phyloP scores from a whole-genome alignment of 2,329 filamentous ascomycete species.

The Colletotrichum echinochloae region DNA sequence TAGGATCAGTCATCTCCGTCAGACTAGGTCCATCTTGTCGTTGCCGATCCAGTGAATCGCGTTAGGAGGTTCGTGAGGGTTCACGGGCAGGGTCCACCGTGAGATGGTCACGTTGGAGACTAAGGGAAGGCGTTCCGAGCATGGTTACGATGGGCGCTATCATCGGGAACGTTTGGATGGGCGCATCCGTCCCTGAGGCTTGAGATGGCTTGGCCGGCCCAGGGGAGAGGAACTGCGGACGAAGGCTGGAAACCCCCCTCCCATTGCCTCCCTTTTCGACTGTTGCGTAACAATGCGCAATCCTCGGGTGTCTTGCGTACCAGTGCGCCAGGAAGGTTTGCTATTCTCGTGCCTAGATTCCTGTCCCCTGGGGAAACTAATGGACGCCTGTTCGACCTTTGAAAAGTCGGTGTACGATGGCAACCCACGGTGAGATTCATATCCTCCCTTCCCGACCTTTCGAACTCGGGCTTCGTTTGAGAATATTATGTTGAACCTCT shows the following conservation, averaged over 20 bases:
- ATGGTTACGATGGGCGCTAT: conserved; percentile 4
- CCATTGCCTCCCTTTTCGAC: background rate
- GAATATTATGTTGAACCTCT: background rate
- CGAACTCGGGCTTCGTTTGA: background rate
- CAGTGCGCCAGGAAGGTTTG: background rate
- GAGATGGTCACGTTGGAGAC: background rate
- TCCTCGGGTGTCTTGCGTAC: background rate
- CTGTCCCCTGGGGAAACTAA: background rate
- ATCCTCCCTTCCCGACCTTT: background rate
- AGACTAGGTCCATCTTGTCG: background rate
- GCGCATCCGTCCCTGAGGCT: background rate
- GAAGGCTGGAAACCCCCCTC: conserved; percentile 4
- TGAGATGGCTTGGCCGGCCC: background rate
- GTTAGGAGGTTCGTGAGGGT: background rate
- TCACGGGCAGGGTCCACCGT: background rate
- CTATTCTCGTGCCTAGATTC: background rate
- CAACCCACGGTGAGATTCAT: background rate
- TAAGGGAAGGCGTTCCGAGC: background rate
- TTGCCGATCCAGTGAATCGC: background rate
- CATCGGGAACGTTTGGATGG: conserved; percentile 6
- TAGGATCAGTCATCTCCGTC: conserved; percentile 7
- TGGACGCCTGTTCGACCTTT: background rate
- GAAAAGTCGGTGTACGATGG: background rate
- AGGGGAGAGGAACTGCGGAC: background rate
- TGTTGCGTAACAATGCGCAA: conserved; percentile 13